Conservation (phyloP, 2,329 filamentous ascomycete genomes). For the Catunica adiposa region DNA sequence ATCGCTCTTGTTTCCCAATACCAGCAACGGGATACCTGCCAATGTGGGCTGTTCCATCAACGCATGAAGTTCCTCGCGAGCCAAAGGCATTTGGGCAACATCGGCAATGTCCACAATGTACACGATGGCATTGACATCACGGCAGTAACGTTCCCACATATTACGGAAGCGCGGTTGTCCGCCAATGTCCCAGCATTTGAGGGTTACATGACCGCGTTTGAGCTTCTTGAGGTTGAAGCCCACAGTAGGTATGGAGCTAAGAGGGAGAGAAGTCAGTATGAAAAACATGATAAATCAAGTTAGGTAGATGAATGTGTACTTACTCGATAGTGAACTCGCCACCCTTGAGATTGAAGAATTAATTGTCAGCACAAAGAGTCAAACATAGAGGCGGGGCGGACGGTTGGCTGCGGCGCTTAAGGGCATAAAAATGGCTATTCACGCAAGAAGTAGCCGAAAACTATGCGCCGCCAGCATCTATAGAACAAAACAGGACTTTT, state of each 20-base stretch:
- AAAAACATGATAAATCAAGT: not conserved
- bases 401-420: not conserved
- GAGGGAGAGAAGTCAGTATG: slow-evolving; percentile 15
- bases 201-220: slow-evolving; percentile 91
- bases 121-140: slow-evolving; percentile 91
- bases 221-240: slow-evolving; percentile 99
- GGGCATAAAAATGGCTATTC: too few relatives aligned
- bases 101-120: slow-evolving; percentile 98
- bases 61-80: slow-evolving; percentile 81
- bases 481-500: not conserved
- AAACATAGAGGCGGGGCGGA: not conserved
- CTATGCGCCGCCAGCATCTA: too few relatives aligned
- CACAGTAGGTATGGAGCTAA: slow-evolving; percentile 91
- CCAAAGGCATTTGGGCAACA: slow-evolving; percentile 58
- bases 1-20: slow-evolving; percentile 95
- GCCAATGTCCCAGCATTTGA: slow-evolving; percentile 98
- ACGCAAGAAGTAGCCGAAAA: not conserved
- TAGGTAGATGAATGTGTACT: slow-evolving; percentile 26
- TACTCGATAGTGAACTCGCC: slow-evolving; percentile 99
- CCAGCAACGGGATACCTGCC: slow-evolving; percentile 78
- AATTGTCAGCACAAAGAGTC: slow-evolving; percentile 1
- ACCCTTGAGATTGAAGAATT: slow-evolving; percentile 40
- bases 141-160: slow-evolving; percentile 99
- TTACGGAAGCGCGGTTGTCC: slow-evolving; percentile 91
- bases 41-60: slow-evolving; percentile 72